A percentile compares a stretch with the other conserved stretches of the same genome.
phyloP scores from a whole-genome alignment of 1,139 yeast species.

The Geotrichum cucujoidarum region DNA sequence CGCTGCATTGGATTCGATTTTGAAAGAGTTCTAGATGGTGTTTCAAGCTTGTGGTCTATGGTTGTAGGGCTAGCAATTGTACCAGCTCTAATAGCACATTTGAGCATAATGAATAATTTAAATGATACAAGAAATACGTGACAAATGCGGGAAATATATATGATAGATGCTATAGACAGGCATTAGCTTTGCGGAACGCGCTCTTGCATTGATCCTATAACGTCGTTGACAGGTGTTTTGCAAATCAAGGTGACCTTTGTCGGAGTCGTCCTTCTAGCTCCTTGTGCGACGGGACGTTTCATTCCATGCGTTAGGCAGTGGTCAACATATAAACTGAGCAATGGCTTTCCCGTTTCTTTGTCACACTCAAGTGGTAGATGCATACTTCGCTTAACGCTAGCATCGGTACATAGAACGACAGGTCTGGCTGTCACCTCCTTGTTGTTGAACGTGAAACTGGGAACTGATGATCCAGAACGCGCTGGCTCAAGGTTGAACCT shows the following conservation, averaged over 20 bases:
- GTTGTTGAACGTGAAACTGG: constrained; percentile 38
- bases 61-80: no score
- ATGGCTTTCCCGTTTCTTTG: constrained; percentile 26
- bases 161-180: no score
- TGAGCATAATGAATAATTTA: no score
- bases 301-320: neutral
- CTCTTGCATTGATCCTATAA: no score
- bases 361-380: constrained; percentile 24
- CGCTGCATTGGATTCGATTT: constrained; percentile 18
- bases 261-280: neutral
- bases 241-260: neutral
- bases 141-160: no score
- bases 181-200: no score
- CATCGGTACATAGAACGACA: constrained; percentile 31
- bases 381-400: constrained; percentile 16
- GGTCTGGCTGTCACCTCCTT: constrained; percentile 35
- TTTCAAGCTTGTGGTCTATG: no score
- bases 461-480: constrained; percentile 23
- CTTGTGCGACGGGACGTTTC: neutral
- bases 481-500: constrained; percentile 33
- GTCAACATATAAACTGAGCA: constrained; percentile 32
- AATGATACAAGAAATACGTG: no score
- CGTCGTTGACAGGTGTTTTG: neutral
- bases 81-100: no score
- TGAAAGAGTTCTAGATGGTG: constrained; percentile 17